Conservation (phyloP, 2,329 filamentous ascomycete species). For the Zasmidium angulare region DNA sequence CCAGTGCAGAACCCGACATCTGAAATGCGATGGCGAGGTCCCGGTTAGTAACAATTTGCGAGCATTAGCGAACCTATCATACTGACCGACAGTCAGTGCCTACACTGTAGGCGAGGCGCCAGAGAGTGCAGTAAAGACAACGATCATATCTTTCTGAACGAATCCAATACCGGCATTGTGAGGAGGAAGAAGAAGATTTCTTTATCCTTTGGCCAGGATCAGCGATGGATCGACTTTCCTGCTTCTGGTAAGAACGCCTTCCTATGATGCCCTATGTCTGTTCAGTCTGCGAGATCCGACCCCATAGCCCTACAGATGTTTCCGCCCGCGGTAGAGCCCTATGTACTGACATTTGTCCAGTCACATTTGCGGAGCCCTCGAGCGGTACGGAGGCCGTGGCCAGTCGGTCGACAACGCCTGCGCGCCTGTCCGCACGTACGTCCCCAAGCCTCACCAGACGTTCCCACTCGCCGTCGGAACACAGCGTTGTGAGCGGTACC, state of each 20-base stretch:
- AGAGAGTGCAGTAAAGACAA: slow-evolving; percentile 12
- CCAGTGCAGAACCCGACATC: slow-evolving; percentile 12
- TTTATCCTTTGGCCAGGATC: slow-evolving; percentile 4
- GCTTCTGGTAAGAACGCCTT: slow-evolving; percentile 5
- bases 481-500: neutral
- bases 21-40: slow-evolving; percentile 13
- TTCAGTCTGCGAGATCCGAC: neutral
- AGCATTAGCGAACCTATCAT: neutral
- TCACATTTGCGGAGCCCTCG: neutral
- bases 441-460: neutral
- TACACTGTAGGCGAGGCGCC: slow-evolving; percentile 4
- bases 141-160: slow-evolving; percentile 9
- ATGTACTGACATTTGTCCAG: neutral
- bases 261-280: neutral
- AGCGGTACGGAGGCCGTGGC: neutral
- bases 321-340: neutral
- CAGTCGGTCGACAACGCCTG: neutral
- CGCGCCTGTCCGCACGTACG: neutral
- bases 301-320: neutral
- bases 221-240: slow-evolving; percentile 11
- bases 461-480: neutral
- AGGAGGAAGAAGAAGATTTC: slow-evolving; percentile 7
- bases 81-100: neutral
- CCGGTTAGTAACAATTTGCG: neutral
- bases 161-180: slow-evolving; percentile 7